Base-by-base conservation (phyloP, 2,329 filamentous ascomycete species). In the Sarocladium oryzae region DNA sequence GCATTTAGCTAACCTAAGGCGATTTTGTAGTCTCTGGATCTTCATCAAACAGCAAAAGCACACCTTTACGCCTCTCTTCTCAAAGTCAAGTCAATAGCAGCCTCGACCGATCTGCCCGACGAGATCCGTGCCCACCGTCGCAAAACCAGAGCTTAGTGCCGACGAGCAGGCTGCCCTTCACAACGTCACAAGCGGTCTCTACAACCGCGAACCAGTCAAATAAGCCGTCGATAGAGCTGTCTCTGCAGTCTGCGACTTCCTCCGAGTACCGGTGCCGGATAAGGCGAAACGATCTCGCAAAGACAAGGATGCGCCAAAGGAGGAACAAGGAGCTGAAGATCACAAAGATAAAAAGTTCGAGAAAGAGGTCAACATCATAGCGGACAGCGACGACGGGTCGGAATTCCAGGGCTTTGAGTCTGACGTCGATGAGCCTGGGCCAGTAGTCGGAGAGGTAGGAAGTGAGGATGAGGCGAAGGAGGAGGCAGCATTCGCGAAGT, bases 151-250 rank as follows among this genome's bases (percentile, higher is more conserved):
- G 38, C 24, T 49, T 9, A 9, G 7, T 26, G 9, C 46, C 20
- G 77, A 81, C 50, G 76, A 81, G 57, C 69, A 66, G 50, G 56
- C 63, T 1, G 71, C 75, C 2, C 64, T 81, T 23, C 79, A 82
- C 58, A 82, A 82, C 60, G 78, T 83, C 50, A 82, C 79, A 23
- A 82, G 79, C 53, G 72, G 71, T 7, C 65, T 83, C 2, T 81
- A 75, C 60, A 81, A 77, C 53, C 68, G 72, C 50, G 70, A 70
- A 4, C 68, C 73, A 26, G 77, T 81, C 50, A 74, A 72, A 55
- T 68, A 74, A 48, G 70, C 71, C 2, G 64, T 78, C 10, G 70
- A 75, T 23, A 69, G 72, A 57, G 78, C 77, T 1, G 56, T 81
- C 13, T 65, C 67, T 51, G 71, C 66, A 26, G 70, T 79, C 2